Conservation (phyloP, 2,329 filamentous ascomycete species). For the Penicillium digitatum region DNA sequence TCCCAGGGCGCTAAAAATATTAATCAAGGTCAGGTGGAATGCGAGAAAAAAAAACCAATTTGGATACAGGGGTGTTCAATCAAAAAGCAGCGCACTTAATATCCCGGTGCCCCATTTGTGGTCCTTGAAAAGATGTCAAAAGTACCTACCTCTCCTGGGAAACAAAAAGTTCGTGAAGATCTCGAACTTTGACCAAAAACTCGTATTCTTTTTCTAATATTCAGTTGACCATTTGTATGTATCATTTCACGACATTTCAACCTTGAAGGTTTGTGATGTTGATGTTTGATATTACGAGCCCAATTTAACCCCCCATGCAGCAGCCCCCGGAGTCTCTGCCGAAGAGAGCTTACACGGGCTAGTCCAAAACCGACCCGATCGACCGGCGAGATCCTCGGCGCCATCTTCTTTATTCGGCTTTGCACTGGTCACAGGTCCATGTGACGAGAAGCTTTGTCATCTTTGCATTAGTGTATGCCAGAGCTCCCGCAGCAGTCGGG, state of each 20-base stretch:
- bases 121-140: not conserved
- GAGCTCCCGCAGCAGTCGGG: conserved; percentile 11
- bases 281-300: not conserved
- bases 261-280: not conserved
- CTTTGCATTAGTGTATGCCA: conserved; percentile 18
- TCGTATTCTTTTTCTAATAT: not conserved
- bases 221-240: not conserved
- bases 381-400: not conserved
- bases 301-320: not conserved
- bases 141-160: conserved; percentile 4
- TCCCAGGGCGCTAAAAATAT: not conserved
- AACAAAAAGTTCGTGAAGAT: conserved; percentile 4
- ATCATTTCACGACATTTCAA: not conserved
- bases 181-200: not conserved
- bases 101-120: not conserved
- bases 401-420: not conserved
- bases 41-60: not conserved
- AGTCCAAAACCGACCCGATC: not conserved
- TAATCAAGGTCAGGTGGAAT: conserved; percentile 1
- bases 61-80: not conserved
- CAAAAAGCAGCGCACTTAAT: not conserved
- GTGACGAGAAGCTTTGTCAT: conserved; percentile 17
- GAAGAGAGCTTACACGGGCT: not conserved
- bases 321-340: not conserved
- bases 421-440: conserved; percentile 25